These are phyloP conservation scores for Amanita muscaria DNA, from an alignment of 768 basidiomycete species.

Conservation along the genomic window DNA sequence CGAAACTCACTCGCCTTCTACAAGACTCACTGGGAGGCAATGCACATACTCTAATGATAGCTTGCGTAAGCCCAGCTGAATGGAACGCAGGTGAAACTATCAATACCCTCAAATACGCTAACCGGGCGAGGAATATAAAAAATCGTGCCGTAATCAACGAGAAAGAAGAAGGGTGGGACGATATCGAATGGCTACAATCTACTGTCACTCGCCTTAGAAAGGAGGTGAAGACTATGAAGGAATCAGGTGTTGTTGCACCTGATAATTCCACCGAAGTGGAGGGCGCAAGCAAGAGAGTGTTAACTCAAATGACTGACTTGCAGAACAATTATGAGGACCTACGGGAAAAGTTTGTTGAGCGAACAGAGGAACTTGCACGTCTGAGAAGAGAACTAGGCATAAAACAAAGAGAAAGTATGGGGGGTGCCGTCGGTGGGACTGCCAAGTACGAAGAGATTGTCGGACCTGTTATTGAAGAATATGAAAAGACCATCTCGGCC, in stretches of 20 bases:
- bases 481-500: conserved; percentile 92
- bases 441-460: conserved; percentile 88
- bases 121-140: conserved; percentile 95
- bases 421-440: conserved; percentile 59
- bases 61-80: conserved; percentile 93
- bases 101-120: conserved; percentile 94
- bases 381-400: conserved; percentile 74
- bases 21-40: conserved; percentile 98
- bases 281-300: conserved; percentile 64
- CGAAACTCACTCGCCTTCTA: conserved; percentile 90
- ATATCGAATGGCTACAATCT: conserved; percentile 91
- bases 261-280: conserved; percentile 37
- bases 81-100: conserved; percentile 93
- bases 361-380: conserved; percentile 81
- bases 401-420: conserved; percentile 48
- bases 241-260: conserved; percentile 36
- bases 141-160: conserved; percentile 89
- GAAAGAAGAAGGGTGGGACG: conserved; percentile 97
- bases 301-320: conserved; percentile 75
- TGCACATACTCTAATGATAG: conserved; percentile 97
- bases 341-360: conserved; percentile 76
- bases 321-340: conserved; percentile 82
- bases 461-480: conserved; percentile 96
- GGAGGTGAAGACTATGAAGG: conserved; percentile 77
- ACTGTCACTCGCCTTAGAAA: conserved; percentile 79